Percentiles rank a stretch among this genome's conserved stretches.
These are phyloP conservation scores for Bathelium albidoporum DNA, from an alignment of 495 filamentous ascomycete genomes.

Conservation along the genomic window DNA sequence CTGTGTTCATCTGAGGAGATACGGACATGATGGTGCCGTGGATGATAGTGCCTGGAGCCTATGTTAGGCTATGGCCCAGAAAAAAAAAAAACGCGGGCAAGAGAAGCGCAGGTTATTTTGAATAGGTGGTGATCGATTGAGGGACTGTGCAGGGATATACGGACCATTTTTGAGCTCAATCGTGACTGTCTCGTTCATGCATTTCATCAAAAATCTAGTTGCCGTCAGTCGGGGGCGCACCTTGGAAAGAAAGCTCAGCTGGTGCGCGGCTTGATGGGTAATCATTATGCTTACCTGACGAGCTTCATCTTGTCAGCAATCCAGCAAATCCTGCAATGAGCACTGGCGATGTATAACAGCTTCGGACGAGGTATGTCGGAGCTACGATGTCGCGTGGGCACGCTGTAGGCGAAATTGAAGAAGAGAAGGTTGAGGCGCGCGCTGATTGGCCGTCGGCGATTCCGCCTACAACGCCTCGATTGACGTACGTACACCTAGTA, in stretches of 20 bases:
- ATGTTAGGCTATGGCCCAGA: constrained; percentile 3
- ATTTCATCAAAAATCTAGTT: constrained; percentile 93
- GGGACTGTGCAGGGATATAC: constrained; percentile 4
- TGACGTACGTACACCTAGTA: neutral
- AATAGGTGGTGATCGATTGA: neutral
- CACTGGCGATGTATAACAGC: neutral
- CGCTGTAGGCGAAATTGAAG: neutral
- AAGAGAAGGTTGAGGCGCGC: neutral
- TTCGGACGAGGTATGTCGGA: neutral
- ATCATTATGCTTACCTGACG: constrained; percentile 64
- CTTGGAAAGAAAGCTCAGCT: constrained; percentile 30
- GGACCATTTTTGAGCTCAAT: constrained; percentile 96
- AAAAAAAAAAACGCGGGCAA: too few species aligned
- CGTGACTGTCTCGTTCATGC: constrained; percentile 91
- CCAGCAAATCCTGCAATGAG: neutral
- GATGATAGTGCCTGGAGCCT: constrained; percentile 67
- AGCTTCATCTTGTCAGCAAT: constrained; percentile 65
- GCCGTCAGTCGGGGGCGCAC: constrained; percentile 17
- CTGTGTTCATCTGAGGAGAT: constrained; percentile 93
- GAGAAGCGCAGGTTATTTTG: neutral
- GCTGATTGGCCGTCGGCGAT: neutral
- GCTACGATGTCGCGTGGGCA: neutral
- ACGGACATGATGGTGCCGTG: constrained; percentile 93
- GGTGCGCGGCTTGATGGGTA: constrained; percentile 26
- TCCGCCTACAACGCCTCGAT: neutral